Evolutionary conservation across 495 filamentous ascomycete species (phyloP).

Genomic region (Hyaloscypha finlandica): DNA sequence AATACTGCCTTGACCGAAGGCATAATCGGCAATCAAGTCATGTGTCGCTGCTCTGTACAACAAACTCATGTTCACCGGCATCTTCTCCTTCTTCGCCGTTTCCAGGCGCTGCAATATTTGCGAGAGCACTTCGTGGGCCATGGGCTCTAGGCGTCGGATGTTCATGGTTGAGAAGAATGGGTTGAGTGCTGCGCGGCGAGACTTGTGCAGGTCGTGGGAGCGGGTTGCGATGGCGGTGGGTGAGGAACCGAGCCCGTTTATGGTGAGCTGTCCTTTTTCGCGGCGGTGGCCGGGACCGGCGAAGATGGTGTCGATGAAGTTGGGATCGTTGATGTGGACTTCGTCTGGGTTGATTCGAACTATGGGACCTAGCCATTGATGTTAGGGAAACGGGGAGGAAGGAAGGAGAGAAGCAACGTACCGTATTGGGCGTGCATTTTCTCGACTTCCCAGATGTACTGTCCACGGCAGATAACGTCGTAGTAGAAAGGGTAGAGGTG

Average conservation of each 20-base stretch:
- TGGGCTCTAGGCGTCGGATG: constrained; percentile 29
- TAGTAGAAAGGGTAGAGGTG: constrained; percentile 37
- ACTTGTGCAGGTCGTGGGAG: constrained; percentile 44
- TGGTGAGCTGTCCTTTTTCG: neutral
- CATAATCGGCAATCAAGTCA: constrained; percentile 23
- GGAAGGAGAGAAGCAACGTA: neutral
- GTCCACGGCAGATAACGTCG: constrained; percentile 36
- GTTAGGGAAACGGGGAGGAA: neutral
- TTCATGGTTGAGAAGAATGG: constrained; percentile 53
- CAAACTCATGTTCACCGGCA: constrained; percentile 12
- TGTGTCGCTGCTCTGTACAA: constrained; percentile 3
- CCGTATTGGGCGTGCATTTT: constrained; percentile 49
- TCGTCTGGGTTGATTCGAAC: constrained; percentile 58
- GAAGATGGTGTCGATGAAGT: constrained; percentile 53
- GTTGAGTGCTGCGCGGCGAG: constrained; percentile 39
- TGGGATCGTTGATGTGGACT: constrained; percentile 53
- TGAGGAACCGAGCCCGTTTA: neutral
- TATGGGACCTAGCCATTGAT: constrained; percentile 45
- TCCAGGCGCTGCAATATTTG: constrained; percentile 8
- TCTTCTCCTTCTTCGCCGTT: neutral
- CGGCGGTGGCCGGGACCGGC: neutral
- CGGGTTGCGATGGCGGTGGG: constrained; percentile 45
- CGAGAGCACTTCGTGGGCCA: constrained; percentile 41
- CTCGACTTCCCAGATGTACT: constrained; percentile 42
- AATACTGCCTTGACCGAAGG: constrained; percentile 13